Conservation (phyloP, 345 rosid genomes). For the Trapa incisa region DNA sequence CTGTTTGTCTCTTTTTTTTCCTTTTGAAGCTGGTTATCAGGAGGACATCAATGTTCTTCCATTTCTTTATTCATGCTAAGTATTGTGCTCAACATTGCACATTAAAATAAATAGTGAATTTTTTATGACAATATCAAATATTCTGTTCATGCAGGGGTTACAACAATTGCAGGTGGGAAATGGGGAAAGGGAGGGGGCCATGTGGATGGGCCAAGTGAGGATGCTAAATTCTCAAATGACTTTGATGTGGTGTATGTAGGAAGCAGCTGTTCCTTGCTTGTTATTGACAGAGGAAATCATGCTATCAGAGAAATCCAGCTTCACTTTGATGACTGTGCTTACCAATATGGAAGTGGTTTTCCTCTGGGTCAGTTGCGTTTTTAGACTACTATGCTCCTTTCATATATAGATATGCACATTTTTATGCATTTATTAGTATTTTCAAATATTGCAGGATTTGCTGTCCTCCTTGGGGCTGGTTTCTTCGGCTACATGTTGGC, state of each 20-base stretch:
- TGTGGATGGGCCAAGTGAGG: conserved; percentile 96
- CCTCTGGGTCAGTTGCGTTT: conserved; percentile 51
- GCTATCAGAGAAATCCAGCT: conserved; percentile 97
- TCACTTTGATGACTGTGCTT: conserved; percentile 95
- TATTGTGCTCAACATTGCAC: not conserved
- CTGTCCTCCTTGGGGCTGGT: conserved; percentile 91
- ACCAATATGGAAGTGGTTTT: conserved; percentile 89
- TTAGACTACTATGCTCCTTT: not conserved
- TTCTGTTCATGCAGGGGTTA: conserved; percentile 47
- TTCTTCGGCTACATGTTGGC: conserved; percentile 95
- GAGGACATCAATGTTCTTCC: not conserved
- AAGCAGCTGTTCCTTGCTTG: conserved; percentile 93
- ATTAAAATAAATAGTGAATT: not conserved
- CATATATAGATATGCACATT: not conserved
- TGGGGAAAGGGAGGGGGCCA: conserved; percentile 65
- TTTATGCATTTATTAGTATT: conserved; percentile 4
- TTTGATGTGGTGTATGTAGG: conserved; percentile 93
- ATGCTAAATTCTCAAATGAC: conserved; percentile 90
- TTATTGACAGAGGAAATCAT: conserved; percentile 84
- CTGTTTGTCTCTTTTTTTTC: too few relatives aligned
- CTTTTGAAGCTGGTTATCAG: not conserved
- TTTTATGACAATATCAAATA: not conserved
- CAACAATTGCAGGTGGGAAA: conserved; percentile 98
- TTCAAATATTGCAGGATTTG: conserved; percentile 55
- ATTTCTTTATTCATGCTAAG: not conserved